Evolutionary conservation across 2,329 filamentous ascomycete genomes (phyloP).

Genomic region (Byssoonygena ceratinophila): DNA sequence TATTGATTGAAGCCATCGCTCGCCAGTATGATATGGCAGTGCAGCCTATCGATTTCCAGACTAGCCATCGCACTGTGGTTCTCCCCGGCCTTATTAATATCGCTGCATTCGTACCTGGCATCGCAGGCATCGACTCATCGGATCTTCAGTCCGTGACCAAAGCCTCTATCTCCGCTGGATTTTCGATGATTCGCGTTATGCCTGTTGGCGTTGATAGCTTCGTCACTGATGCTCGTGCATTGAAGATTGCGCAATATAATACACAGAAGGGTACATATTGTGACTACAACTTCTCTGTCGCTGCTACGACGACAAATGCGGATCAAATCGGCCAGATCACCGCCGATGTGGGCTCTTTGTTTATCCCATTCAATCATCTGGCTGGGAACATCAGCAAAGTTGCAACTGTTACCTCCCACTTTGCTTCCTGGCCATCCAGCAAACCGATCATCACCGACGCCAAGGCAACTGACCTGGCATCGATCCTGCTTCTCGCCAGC

Average conservation of each 20-base stretch:
- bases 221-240: constrained; percentile 59
- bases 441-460: constrained; percentile 76
- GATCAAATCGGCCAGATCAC: constrained; percentile 64
- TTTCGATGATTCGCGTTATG: constrained; percentile 72
- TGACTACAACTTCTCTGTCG: constrained; percentile 71
- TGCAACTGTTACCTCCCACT: constrained; percentile 66
- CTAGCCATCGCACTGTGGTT: constrained; percentile 66
- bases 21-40: constrained; percentile 79
- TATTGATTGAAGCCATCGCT: constrained; percentile 85
- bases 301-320: constrained; percentile 61
- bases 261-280: constrained; percentile 57
- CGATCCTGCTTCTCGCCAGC: constrained; percentile 64
- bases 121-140: constrained; percentile 52
- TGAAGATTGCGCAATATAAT: constrained; percentile 62
- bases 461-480: constrained; percentile 70
- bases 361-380: constrained; percentile 71
- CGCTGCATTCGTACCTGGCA: constrained; percentile 66
- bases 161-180: constrained; percentile 63
- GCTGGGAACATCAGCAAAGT: constrained; percentile 78
- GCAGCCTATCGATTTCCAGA: constrained; percentile 77
- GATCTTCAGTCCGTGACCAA: constrained; percentile 62
- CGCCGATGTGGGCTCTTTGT: constrained; percentile 65
- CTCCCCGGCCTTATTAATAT: constrained; percentile 69
- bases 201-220: constrained; percentile 62
- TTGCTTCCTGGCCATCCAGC: constrained; percentile 63